phyloP scores from a whole-genome alignment of 129 eudicot species.

The Silybum marianum region DNA sequence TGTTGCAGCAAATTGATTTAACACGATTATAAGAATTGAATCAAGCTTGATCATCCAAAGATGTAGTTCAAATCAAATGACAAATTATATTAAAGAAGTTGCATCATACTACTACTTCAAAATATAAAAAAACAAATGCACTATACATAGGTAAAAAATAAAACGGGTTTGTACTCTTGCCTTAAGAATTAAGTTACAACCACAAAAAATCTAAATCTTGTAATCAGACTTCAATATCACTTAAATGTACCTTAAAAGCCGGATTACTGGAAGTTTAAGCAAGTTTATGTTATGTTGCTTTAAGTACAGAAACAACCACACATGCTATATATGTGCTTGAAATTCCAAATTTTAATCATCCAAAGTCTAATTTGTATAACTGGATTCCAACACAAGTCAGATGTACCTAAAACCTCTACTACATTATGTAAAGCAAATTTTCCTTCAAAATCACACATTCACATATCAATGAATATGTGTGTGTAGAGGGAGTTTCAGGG shows the following conservation, averaged over 20 bases:
- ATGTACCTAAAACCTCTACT: conserved; percentile 18
- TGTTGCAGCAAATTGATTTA: conserved; percentile 23
- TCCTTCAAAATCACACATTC: neutral
- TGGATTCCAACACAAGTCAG: neutral
- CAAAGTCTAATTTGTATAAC: conserved; percentile 1
- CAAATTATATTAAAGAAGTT: conserved; percentile 14
- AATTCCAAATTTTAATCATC: conserved; percentile 17
- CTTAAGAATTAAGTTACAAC: neutral
- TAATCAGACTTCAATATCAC: neutral
- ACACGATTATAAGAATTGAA: conserved; percentile 18
- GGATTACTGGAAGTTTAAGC: neutral
- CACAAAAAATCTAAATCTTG: conserved; percentile 5
- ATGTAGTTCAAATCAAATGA: neutral
- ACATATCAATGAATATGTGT: no score
- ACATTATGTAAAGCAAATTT: neutral
- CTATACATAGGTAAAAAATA: neutral
- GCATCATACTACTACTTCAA: neutral
- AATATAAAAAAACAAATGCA: neutral
- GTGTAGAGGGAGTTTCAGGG: no score
- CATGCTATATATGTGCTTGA: neutral
- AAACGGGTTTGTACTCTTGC: conserved; percentile 14
- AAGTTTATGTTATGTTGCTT: conserved; percentile 7
- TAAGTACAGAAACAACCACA: neutral
- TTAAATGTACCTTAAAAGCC: neutral
- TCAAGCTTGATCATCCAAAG: conserved; percentile 10